These are phyloP conservation scores for Coleophoma cylindrospora DNA, from an alignment of 2,329 filamentous ascomycete species.

Conservation along the genomic window DNA sequence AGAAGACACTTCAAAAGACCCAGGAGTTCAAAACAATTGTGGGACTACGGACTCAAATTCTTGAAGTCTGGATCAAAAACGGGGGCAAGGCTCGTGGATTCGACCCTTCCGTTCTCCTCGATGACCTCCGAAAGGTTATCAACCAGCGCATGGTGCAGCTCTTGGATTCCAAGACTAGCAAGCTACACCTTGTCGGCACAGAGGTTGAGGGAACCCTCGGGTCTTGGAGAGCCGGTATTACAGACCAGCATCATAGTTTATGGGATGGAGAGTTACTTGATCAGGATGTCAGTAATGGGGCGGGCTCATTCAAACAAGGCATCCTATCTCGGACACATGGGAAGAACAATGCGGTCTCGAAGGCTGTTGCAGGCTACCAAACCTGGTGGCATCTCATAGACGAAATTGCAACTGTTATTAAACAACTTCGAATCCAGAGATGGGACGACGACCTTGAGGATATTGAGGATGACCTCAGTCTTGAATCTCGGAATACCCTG, in stretches of 20 bases:
- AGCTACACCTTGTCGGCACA: slow-evolving; percentile 59
- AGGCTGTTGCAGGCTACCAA: slow-evolving; percentile 58
- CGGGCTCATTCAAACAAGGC: slow-evolving; percentile 61
- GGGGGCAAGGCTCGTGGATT: slow-evolving; percentile 60
- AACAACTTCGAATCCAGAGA: slow-evolving; percentile 59
- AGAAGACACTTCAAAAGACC: slow-evolving; percentile 52
- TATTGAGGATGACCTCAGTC: slow-evolving; percentile 67
- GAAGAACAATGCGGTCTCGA: slow-evolving; percentile 60
- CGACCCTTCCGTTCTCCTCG: slow-evolving; percentile 62
- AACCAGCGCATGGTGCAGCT: slow-evolving; percentile 63
- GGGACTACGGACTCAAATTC: slow-evolving; percentile 61
- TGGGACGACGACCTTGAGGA: slow-evolving; percentile 72
- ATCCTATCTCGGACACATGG: slow-evolving; percentile 69
- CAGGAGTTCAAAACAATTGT: slow-evolving; percentile 65
- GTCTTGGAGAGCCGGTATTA: slow-evolving; percentile 51
- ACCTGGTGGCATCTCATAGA: slow-evolving; percentile 72
- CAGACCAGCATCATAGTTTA: slow-evolving; percentile 47
- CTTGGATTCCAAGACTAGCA: slow-evolving; percentile 57
- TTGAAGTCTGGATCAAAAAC: slow-evolving; percentile 72
- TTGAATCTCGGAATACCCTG: slow-evolving; percentile 59
- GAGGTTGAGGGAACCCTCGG: slow-evolving; percentile 58
- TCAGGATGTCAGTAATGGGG: slow-evolving; percentile 61
- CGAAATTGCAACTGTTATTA: slow-evolving; percentile 57
- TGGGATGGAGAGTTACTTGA: slow-evolving; percentile 66
- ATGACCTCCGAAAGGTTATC: slow-evolving; percentile 62